Evolutionary conservation across 2,329 filamentous ascomycete genomes (phyloP).

Genomic region (Pseudomassariella vexata): DNA sequence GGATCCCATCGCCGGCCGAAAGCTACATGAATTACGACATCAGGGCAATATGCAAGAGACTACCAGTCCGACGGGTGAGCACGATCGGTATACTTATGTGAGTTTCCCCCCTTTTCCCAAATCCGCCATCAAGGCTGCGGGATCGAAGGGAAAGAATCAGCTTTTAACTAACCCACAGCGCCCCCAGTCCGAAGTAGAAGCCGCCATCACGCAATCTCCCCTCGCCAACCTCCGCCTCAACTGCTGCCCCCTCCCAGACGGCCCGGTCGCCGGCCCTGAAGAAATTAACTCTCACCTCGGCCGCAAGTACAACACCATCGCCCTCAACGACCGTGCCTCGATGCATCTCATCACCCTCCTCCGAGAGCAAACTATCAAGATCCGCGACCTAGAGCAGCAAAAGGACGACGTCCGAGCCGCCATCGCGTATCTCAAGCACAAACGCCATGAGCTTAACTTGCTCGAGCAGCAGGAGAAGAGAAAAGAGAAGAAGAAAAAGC

Average conservation of each 20-base stretch:
- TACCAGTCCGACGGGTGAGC: constrained; percentile 5
- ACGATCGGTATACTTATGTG: constrained; percentile 10
- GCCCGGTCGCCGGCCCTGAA: constrained; percentile 4
- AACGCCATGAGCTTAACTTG: not conserved
- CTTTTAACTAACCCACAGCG: too few species aligned
- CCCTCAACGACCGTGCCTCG: not conserved
- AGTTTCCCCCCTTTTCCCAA: not conserved
- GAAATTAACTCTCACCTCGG: not conserved
- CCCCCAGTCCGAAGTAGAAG: constrained; percentile 14
- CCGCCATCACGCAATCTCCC: not conserved
- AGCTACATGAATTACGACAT: constrained; percentile 11
- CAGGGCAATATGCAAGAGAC: not conserved
- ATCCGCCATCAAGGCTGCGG: too few species aligned
- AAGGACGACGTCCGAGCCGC: constrained; percentile 1
- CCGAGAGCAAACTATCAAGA: not conserved
- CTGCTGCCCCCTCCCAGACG: too few species aligned
- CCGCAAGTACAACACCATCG: not conserved
- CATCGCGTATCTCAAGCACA: constrained; percentile 4
- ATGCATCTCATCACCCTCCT: not conserved
- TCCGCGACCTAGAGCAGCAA: constrained; percentile 1
- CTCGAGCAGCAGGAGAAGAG: constrained; percentile 6
- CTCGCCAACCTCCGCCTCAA: constrained; percentile 3
- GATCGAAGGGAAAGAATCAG: too few species aligned
- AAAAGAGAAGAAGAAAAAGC: constrained; percentile 7
- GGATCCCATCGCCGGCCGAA: constrained; percentile 19